Conservation (phyloP, 768 basidiomycete species). For the Cantharellus anzutake region DNA sequence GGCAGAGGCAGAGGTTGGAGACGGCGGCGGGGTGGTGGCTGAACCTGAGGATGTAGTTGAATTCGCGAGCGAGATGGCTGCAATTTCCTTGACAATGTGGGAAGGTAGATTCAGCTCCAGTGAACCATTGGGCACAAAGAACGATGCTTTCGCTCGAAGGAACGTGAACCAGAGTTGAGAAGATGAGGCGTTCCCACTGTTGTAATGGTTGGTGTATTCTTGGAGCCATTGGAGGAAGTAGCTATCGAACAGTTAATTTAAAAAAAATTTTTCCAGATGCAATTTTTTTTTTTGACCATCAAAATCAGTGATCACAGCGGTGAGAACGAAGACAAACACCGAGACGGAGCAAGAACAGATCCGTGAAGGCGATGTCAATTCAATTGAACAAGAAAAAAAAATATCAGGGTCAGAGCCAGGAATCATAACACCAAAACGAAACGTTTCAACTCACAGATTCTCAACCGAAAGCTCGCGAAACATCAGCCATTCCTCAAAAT, state of each 20-base stretch:
- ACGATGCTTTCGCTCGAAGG: background rate
- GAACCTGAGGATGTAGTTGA: background rate
- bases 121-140: background rate
- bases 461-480: conserved; percentile 3
- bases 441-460: conserved; percentile 2
- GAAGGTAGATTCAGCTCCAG: background rate
- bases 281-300: too few relatives aligned
- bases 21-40: background rate
- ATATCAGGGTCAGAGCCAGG: background rate
- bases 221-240: background rate
- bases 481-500: conserved; percentile 6
- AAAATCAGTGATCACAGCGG: too few relatives aligned
- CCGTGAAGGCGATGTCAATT: too few relatives aligned
- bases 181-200: background rate
- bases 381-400: background rate
- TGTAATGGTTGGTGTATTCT: background rate
- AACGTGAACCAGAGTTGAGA: background rate
- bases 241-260: background rate
- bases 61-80: background rate
- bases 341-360: too few relatives aligned
- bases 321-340: too few relatives aligned
- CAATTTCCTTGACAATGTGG: background rate
- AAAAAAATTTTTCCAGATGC: too few relatives aligned
- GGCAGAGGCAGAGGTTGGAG: too few relatives aligned
- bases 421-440: background rate